These are phyloP conservation scores for Tetrapisispora fleetii DNA, from an alignment of 805 yeast species.

Conservation along the genomic window DNA sequence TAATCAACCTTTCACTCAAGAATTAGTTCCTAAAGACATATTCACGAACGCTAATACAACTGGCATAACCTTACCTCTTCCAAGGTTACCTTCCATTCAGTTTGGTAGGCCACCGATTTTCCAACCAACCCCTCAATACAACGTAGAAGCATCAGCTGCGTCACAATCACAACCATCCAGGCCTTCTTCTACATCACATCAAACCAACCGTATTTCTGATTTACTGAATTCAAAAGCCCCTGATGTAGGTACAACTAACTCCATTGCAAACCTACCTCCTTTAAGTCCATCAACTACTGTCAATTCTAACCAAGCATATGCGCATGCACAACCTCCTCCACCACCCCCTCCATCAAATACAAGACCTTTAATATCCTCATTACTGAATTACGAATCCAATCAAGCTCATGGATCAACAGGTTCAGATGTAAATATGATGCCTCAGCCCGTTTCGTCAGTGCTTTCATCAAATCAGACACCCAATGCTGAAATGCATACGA, in stretches of 20 bases:
- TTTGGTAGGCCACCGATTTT: slow-evolving; percentile 4
- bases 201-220: slow-evolving; percentile 2
- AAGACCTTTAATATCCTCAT: slow-evolving; percentile 9
- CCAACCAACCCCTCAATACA: neutral
- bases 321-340: neutral
- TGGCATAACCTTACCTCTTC: slow-evolving; percentile 22
- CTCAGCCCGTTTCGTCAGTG: neutral
- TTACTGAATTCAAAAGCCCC: slow-evolving; percentile 1
- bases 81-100: slow-evolving; percentile 26
- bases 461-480: neutral
- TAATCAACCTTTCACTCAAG: slow-evolving; percentile 12
- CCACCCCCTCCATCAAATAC: neutral
- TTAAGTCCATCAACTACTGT: neutral
- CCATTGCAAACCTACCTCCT: neutral
- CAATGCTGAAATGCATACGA: neutral
- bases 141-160: neutral
- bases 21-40: slow-evolving; percentile 10
- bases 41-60: slow-evolving; percentile 18
- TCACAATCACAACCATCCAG: neutral
- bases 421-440: neutral
- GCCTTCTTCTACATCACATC: neutral
- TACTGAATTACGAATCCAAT: slow-evolving; percentile 6
- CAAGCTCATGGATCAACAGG: neutral
- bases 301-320: neutral
- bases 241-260: neutral